These are phyloP conservation scores for Tylopilus orsonianus DNA, from an alignment of 1,284 basidiomycete species.

Conservation along the genomic window DNA sequence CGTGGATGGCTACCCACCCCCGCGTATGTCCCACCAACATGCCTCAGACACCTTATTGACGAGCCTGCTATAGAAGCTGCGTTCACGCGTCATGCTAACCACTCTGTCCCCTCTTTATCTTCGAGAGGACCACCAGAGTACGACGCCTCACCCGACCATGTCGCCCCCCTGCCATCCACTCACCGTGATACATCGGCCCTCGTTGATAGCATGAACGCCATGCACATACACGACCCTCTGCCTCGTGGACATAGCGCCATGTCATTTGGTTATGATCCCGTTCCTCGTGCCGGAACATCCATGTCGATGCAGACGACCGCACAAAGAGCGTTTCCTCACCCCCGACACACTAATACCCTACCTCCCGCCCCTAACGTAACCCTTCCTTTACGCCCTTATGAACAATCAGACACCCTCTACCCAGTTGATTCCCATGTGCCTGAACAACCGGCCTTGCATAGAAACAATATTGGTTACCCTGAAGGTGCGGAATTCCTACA, in stretches of 20 bases:
- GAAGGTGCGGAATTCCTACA: slow-evolving; percentile 16
- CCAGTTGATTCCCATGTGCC: slow-evolving; percentile 19
- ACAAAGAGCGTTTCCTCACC: slow-evolving; percentile 20
- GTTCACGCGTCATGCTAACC: slow-evolving; percentile 31
- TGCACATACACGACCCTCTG: slow-evolving; percentile 27
- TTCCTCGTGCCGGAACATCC: slow-evolving; percentile 34
- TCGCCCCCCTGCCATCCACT: slow-evolving; percentile 17
- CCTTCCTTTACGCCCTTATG: slow-evolving; percentile 15
- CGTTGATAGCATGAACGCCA: slow-evolving; percentile 30
- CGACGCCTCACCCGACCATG: slow-evolving; percentile 19
- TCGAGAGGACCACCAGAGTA: slow-evolving; percentile 27
- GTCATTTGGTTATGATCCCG: slow-evolving; percentile 27
- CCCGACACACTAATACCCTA: slow-evolving; percentile 31
- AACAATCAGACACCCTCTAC: slow-evolving; percentile 20
- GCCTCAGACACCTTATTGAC: slow-evolving; percentile 14
- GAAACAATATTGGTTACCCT: slow-evolving; percentile 17
- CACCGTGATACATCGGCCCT: slow-evolving; percentile 23
- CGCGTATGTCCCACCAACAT: slow-evolving; percentile 19
- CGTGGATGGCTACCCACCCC: slow-evolving; percentile 17
- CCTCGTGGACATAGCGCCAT: slow-evolving; percentile 24
- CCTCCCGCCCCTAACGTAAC: slow-evolving; percentile 18
- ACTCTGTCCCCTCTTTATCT: slow-evolving; percentile 29
- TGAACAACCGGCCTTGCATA: slow-evolving; percentile 21
- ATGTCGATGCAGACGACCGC: slow-evolving; percentile 31
- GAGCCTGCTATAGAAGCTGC: slow-evolving; percentile 11